Base-by-base conservation (phyloP, 306 rosid species). In the Alnus glutinosa region DNA sequence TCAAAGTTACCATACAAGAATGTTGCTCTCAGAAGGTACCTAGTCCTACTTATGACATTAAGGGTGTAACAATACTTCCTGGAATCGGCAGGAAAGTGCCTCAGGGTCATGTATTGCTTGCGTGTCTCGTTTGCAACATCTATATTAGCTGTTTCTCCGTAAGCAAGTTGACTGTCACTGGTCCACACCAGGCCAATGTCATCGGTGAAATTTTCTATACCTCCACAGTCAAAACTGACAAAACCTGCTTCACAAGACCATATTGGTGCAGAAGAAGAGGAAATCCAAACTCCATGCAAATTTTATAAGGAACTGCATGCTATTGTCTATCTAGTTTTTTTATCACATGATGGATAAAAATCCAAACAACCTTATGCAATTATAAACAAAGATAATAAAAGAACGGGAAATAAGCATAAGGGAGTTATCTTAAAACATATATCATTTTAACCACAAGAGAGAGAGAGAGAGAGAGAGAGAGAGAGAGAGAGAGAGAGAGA, bases 1-100 rank as follows among this genome's bases (percentile, higher is more conserved):
- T 95, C 99, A 71, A 93, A 95, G 91, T 95, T 90, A 28, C 99
- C 99, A 44, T 95, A 95, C 89, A 95, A 84, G 89, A 95, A 95
- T 44, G 99, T 83, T 32, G 92, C 92, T 84, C 99, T 85, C 66
- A 95, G 69, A 10, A 95, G 90, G 86, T 93, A 95, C 81, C 99
- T 85, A 57, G 98, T 93, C 86, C 99, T 91, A 78, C 93, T 90
- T 39, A 86, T 86, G 75, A 93, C 94, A 86, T 88, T 84, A 68
- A 95, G 84, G 1, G 86, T 50, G 87, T 95, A 95, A 85, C 99
- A 95, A 82, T 95, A 95, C 85, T 95, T 93, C 87, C 94, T 87
- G 15, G 87, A 80, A 91, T 95, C 98, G 4, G 97, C 97, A 49
- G 97, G 99, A 58, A 95, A 95, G 73, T 91, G 87, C 50, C 99